Conservation (phyloP, 2,329 filamentous ascomycete species). For the Sarocladium strictum region DNA sequence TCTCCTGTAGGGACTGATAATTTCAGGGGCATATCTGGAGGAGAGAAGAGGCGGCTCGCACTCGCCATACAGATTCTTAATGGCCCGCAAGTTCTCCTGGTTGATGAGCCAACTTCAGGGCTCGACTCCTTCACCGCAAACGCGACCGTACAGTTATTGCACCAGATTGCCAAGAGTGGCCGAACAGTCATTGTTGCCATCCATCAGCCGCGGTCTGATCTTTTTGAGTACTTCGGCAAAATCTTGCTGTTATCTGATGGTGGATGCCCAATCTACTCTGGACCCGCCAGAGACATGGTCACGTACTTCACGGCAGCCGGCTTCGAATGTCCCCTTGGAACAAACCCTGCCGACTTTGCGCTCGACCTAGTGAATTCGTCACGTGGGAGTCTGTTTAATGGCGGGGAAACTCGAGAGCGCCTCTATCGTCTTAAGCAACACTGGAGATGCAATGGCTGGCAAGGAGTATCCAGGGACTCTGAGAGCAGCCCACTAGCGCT, state of each 20-base stretch:
- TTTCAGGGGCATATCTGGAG: conserved; percentile 73
- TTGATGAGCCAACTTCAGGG: conserved; percentile 73
- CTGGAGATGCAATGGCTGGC: too few relatives aligned
- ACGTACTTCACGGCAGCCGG: conserved; percentile 55
- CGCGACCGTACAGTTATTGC: conserved; percentile 70
- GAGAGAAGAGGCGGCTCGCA: conserved; percentile 71
- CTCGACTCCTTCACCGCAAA: conserved; percentile 72
- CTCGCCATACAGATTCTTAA: conserved; percentile 75
- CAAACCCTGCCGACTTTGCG: conserved; percentile 73
- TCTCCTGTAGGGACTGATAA: conserved; percentile 67
- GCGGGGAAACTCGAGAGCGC: conserved; percentile 55
- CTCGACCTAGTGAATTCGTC: conserved; percentile 73
- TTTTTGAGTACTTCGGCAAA: conserved; percentile 67
- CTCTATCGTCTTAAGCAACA: conserved; percentile 55
- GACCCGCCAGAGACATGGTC: conserved; percentile 57
- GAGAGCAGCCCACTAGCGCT: too few relatives aligned
- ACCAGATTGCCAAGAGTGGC: conserved; percentile 64
- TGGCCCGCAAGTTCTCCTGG: conserved; percentile 63
- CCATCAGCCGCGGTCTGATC: conserved; percentile 68
- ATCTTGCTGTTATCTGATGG: conserved; percentile 65
- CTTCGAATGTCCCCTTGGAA: conserved; percentile 59
- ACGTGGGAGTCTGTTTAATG: conserved; percentile 57
- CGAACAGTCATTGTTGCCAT: conserved; percentile 72
- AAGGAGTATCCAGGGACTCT: too few relatives aligned
- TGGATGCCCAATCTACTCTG: conserved; percentile 62